These are phyloP conservation scores for Isatis tinctoria DNA, from an alignment of 345 rosid genomes.

Conservation along the genomic window DNA sequence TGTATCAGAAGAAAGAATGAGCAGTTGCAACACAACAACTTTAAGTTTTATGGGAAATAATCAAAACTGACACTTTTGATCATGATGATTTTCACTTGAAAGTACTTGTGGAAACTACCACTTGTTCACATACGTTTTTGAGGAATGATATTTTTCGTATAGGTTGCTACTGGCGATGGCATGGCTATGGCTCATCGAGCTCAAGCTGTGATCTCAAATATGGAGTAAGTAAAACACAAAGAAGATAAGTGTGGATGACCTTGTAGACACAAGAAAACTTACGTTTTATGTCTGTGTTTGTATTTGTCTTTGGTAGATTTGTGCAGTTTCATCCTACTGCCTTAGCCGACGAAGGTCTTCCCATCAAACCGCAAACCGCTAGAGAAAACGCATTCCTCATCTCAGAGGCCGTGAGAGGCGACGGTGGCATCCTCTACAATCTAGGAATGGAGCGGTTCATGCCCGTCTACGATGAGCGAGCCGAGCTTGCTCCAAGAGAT, in stretches of 20 bases:
- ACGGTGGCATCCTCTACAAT: constrained; percentile 92
- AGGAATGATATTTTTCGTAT: background rate
- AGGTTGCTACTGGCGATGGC: constrained; percentile 99
- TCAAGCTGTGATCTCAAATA: constrained; percentile 91
- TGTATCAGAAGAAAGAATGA: background rate
- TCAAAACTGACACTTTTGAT: background rate
- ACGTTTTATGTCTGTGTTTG: background rate
- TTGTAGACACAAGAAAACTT: background rate
- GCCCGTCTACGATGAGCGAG: constrained; percentile 85
- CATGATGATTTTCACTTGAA: no score
- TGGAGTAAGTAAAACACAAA: constrained; percentile 66
- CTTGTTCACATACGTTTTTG: background rate
- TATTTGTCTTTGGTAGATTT: constrained; percentile 45
- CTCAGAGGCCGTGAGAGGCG: constrained; percentile 87
- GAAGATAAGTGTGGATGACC: background rate
- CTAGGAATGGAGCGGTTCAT: constrained; percentile 78
- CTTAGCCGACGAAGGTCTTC: constrained; percentile 95
- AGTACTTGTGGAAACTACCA: background rate
- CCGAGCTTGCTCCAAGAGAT: constrained; percentile 96
- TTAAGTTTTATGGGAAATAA: background rate
- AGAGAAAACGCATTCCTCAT: constrained; percentile 92
- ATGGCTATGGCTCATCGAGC: constrained; percentile 97
- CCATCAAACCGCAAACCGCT: constrained; percentile 50
- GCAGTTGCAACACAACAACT: background rate
- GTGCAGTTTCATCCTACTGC: constrained; percentile 99